Base-by-base conservation (phyloP, 371 early-diverging fungal genomes). In the Mucor indicus region DNA sequence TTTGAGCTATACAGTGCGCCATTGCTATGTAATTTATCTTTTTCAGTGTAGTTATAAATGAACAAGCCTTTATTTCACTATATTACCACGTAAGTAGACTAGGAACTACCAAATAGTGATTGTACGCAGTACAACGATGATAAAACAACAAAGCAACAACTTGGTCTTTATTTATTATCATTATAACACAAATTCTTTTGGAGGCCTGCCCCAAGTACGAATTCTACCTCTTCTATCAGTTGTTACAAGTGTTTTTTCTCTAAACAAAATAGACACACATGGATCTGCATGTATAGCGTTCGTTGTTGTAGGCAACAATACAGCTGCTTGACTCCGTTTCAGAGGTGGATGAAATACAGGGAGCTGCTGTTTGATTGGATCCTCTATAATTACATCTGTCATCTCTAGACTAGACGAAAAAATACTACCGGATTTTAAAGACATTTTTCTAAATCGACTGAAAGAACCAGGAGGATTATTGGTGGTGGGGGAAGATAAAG, bases 141-240 rank as follows among this genome's bases (percentile, higher is more conserved):
- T n/a, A n/a, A n/a, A n/a, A n/a, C n/a, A n/a, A n/a, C n/a, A n/a
- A n/a, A n/a, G n/a, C n/a, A n/a, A n/a, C n/a, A n/a, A n/a, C n/a
- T n/a, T n/a, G n/a, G n/a, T n/a, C n/a, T n/a, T n/a, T n/a, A n/a
- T 27, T 11, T 27, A 7, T 27, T 27, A 27, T 27, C 11, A 7
- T 27, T 7, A 27, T 27, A 7, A 27, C 11, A 27, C 29, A 27
- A 27, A 27, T 27, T 7, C 29, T 11, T n/a, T 15, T 50, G 35
- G 42, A 41, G 67, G 71, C 56, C 73, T 53, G 55, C 67, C 63
- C 95, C 94, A 96, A 30, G 88, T 70, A 53, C 85, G 89, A 48
- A 93, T 69, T 39, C 76, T 66, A 12, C 97, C 97, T 29, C 80
- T 69, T 33, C 89, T 82, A 60, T 93, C 92, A 1, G 91, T 83